These are phyloP conservation scores for Austroboletus festivus DNA, from an alignment of 768 basidiomycete species.

Conservation along the genomic window DNA sequence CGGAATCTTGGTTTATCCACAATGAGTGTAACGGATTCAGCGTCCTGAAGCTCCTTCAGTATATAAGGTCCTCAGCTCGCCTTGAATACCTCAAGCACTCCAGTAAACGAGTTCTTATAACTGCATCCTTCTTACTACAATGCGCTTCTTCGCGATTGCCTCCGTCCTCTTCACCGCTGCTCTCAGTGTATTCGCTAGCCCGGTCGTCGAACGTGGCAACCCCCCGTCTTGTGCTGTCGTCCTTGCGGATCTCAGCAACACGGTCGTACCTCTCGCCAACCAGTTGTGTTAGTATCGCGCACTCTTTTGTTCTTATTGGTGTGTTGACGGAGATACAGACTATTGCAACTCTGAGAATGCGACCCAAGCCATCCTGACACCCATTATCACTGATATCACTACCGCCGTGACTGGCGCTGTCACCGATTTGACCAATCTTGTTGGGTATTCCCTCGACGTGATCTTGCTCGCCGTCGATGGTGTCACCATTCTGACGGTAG, in stretches of 20 bases:
- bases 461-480: constrained; percentile 9
- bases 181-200: constrained; percentile 8
- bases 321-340: constrained; percentile 1
- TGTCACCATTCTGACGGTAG: background rate
- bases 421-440: background rate
- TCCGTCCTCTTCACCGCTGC: constrained; percentile 9
- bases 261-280: constrained; percentile 6
- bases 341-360: constrained; percentile 9
- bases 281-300: constrained; percentile 5
- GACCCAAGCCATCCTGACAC: constrained; percentile 3
- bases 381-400: constrained; percentile 7
- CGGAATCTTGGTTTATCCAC: constrained; percentile 1
- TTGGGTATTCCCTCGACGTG: background rate
- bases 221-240: constrained; percentile 3
- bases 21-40: background rate
- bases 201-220: constrained; percentile 5
- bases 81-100: constrained; percentile 8
- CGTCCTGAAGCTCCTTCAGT: background rate
- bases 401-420: constrained; percentile 5
- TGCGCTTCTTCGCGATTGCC: constrained; percentile 10
- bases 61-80: constrained; percentile 7
- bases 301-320: background rate
- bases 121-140: background rate
- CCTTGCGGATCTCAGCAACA: background rate
- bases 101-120: constrained; percentile 4